Base-by-base conservation (phyloP, 202 grass and related monocot genomes). In the Dendrocalamus latiflorus region DNA sequence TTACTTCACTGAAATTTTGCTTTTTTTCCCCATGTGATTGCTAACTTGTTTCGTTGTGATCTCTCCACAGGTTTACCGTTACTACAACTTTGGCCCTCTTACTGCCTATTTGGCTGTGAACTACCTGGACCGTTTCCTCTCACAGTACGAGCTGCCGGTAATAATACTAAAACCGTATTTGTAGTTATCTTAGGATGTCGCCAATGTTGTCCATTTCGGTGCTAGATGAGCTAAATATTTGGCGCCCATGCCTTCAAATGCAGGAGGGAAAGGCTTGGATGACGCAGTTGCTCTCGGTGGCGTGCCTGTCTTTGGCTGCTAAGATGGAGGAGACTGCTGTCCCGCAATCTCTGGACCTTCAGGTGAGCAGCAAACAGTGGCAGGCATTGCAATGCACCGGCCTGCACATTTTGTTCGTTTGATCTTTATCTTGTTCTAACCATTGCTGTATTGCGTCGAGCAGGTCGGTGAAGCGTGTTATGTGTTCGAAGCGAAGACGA, bases 91-190 rank as follows among this genome's bases (percentile, higher is more conserved):
- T 87, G 84, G 88, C 57, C 88, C 93, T 70, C 42, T 91, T 15
- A 93, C 90, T 26, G 86, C 84, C 25, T 92, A 81, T 34, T 39
- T 96, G 47, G 85, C 93, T 47, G 88, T 93, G 33, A 96, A 93
- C 74, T 96, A 91, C 65, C 72, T 96, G 39, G 93, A 96, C 74
- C 80, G 93, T 24, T 96, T 96, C 85, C 90, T 96, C 64, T 96
- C 93, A 45, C 77, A 44, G 2, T 91, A 93, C 72, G 83, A 93
- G 74, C 81, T 91, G 34, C 90, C 86, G 38, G 93, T 96, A 96
- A 93, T 81, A 79, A 67, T 20, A 16, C 25, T 33, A 33, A 44
- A 4, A 28, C 4, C 16, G 4, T 36, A 20, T 47, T 62, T 56
- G 4, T 81, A 37, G 56, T 64, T 72, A 66, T 62, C 20, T 49